Conservation (phyloP, 2,329 filamentous ascomycete species). For the Fusarium sterilihyphosum region DNA sequence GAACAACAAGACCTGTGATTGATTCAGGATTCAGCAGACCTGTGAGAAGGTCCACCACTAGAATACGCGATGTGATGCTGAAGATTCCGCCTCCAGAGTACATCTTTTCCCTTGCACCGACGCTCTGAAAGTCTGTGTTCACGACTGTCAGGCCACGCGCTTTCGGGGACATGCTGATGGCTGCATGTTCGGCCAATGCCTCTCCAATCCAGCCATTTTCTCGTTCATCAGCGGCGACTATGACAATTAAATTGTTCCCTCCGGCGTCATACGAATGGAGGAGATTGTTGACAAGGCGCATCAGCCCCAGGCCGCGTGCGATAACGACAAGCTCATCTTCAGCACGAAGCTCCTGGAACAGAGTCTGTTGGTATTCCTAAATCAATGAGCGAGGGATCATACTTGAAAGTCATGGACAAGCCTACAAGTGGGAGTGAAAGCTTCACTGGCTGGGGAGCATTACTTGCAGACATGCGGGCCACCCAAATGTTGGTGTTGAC, state of each 20-base stretch:
- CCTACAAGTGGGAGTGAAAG: slow-evolving; percentile 73
- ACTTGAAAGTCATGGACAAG: not conserved
- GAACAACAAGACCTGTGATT: slow-evolving; percentile 84
- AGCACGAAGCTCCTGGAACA: slow-evolving; percentile 88
- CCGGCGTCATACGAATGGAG: slow-evolving; percentile 97
- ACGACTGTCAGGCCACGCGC: slow-evolving; percentile 89
- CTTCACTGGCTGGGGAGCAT: slow-evolving; percentile 76
- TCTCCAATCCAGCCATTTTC: slow-evolving; percentile 99
- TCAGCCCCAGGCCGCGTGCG: slow-evolving; percentile 88
- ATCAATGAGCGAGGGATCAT: slow-evolving; percentile 19
- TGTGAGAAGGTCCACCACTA: slow-evolving; percentile 94
- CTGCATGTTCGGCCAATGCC: slow-evolving; percentile 93
- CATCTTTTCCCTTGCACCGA: slow-evolving; percentile 88
- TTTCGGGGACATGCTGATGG: slow-evolving; percentile 82
- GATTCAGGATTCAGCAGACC: slow-evolving; percentile 81
- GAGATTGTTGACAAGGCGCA: slow-evolving; percentile 93
- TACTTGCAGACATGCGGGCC: slow-evolving; percentile 61
- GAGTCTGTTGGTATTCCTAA: slow-evolving; percentile 92
- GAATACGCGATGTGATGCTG: slow-evolving; percentile 93
- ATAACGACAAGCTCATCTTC: slow-evolving; percentile 96
- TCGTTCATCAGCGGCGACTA: slow-evolving; percentile 89
- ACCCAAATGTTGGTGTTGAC: slow-evolving; percentile 28
- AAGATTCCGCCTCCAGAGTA: slow-evolving; percentile 91
- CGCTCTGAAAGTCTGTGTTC: slow-evolving; percentile 93
- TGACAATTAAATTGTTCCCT: slow-evolving; percentile 89